These are phyloP conservation scores for Cyberlindnera mississippiensis DNA, from an alignment of 805 yeast genomes.

Conservation along the genomic window DNA sequence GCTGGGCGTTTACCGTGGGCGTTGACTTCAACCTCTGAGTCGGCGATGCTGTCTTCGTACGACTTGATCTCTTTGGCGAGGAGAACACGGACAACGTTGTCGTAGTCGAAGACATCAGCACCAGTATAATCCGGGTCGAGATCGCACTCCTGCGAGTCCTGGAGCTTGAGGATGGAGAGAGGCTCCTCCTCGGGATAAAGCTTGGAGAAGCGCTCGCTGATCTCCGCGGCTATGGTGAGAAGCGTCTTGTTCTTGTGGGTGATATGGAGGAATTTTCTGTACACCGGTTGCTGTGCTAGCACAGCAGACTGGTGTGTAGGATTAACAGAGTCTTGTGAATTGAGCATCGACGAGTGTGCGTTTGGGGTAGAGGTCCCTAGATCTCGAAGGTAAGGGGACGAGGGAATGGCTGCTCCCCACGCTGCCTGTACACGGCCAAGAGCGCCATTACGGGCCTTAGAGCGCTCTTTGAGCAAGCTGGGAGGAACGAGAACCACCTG, in stretches of 20 bases:
- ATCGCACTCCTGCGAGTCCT: constrained; percentile 66
- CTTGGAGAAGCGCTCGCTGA: constrained; percentile 50
- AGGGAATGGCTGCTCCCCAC: constrained; percentile 3
- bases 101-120: constrained; percentile 56
- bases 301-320: background rate
- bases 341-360: constrained; percentile 21
- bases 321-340: background rate
- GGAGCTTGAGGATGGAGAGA: constrained; percentile 55
- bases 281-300: background rate
- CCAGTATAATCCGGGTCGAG: constrained; percentile 73
- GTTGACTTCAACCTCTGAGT: constrained; percentile 9
- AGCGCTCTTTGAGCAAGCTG: constrained; percentile 26
- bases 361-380: constrained; percentile 36
- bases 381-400: constrained; percentile 23
- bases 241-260: constrained; percentile 47
- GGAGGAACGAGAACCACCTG: constrained; percentile 44
- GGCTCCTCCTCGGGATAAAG: constrained; percentile 62
- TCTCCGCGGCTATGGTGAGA: constrained; percentile 47
- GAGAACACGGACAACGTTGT: constrained; percentile 44
- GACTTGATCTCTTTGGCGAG: constrained; percentile 37
- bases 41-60: constrained; percentile 13
- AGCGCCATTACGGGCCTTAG: background rate
- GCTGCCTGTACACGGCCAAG: background rate
- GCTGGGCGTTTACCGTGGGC: constrained; percentile 25
- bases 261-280: constrained; percentile 60